phyloP scores from a whole-genome alignment of 2,329 filamentous ascomycete species.

The Colletotrichum sp. region DNA sequence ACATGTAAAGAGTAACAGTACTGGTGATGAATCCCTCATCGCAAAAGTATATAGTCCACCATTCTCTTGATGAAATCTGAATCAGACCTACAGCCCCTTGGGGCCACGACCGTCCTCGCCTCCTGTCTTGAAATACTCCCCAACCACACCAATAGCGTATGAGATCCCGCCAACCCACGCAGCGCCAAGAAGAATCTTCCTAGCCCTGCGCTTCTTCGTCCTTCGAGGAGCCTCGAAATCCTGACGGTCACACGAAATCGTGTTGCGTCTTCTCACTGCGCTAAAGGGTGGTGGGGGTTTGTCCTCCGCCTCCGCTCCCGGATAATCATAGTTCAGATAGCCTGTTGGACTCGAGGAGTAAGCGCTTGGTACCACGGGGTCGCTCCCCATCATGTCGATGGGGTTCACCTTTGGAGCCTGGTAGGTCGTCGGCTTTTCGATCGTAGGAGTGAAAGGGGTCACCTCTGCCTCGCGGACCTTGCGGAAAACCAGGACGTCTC shows the following conservation, averaged over 20 bases:
- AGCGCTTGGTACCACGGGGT: constrained; percentile 45
- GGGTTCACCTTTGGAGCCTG: constrained; percentile 53
- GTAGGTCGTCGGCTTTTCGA: constrained; percentile 18
- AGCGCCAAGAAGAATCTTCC: constrained; percentile 58
- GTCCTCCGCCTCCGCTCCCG: constrained; percentile 29
- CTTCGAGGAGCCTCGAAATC: constrained; percentile 42
- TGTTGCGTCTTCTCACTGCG: constrained; percentile 37
- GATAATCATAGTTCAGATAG: constrained; percentile 65
- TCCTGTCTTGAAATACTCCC: constrained; percentile 60
- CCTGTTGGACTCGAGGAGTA: constrained; percentile 70
- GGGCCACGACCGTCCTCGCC: constrained; percentile 46
- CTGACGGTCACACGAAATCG: constrained; percentile 48
- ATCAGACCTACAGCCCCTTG: background rate
- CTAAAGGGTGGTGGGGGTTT: constrained; percentile 43
- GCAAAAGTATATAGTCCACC: background rate
- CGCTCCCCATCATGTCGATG: constrained; percentile 59
- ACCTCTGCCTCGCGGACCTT: constrained; percentile 51
- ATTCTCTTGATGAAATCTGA: too few species aligned
- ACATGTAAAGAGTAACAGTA: background rate
- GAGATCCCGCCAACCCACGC: constrained; percentile 58
- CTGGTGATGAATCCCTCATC: background rate
- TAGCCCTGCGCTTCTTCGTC: constrained; percentile 46
- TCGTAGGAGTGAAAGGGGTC: background rate
- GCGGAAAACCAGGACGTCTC: constrained; percentile 70
- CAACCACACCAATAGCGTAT: constrained; percentile 64